phyloP scores from a whole-genome alignment of 1,284 basidiomycete species.

The Singerocomus rubriflavus region DNA sequence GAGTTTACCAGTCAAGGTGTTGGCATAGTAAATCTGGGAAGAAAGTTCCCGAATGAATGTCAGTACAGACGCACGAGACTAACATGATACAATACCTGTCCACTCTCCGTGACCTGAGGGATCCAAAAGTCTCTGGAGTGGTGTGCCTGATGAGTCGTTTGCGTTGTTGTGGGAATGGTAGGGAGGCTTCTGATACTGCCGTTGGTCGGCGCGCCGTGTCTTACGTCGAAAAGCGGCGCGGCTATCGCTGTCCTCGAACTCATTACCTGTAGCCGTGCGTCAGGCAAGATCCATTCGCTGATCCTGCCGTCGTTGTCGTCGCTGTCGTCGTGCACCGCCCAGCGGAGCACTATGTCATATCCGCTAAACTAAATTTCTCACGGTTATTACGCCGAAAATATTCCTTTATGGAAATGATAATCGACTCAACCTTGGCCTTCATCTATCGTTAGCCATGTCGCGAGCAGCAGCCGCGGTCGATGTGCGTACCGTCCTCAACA shows the following conservation, averaged over 20 bases:
- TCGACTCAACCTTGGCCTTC: background rate
- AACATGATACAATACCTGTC: constrained; percentile 25
- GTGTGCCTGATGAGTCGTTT: constrained; percentile 1
- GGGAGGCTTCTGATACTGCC: constrained; percentile 31
- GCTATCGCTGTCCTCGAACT: constrained; percentile 24
- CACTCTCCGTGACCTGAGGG: constrained; percentile 29
- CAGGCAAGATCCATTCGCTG: constrained; percentile 10
- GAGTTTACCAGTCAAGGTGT: constrained; percentile 30
- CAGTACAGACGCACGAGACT: background rate
- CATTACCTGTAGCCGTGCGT: background rate
- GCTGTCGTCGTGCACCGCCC: constrained; percentile 18
- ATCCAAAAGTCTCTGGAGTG: constrained; percentile 30
- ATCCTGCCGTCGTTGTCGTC: constrained; percentile 6
- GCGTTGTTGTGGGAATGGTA: constrained; percentile 19
- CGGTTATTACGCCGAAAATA: constrained; percentile 4
- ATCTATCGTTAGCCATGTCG: constrained; percentile 22
- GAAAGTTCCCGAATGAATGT: background rate
- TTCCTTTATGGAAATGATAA: constrained; percentile 2
- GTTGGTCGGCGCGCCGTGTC: constrained; percentile 4
- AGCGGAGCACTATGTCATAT: constrained; percentile 15
- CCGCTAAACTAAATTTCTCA: constrained; percentile 12
- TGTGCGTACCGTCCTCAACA: constrained; percentile 10
- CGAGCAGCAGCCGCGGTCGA: constrained; percentile 24
- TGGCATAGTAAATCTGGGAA: constrained; percentile 30
- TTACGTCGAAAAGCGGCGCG: constrained; percentile 7